Percentiles rank a stretch among this genome's conserved stretches.
Conservation (phyloP, 106 monocot species). For the Gastrodia elata region DNA sequence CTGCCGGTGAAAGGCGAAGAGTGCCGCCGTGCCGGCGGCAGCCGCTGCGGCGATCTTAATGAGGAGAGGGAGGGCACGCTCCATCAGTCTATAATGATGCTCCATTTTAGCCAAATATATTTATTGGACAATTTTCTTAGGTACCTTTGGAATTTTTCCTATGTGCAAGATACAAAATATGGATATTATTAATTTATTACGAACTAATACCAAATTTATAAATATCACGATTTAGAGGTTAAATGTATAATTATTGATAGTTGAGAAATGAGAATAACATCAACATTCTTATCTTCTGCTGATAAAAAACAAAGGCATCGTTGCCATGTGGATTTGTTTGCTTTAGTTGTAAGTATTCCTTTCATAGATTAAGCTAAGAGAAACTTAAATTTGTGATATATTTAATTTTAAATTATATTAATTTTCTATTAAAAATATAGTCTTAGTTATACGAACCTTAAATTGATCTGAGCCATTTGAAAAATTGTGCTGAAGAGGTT, state of each 20-base stretch:
- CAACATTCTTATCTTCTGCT: not conserved
- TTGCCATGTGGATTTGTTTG: not conserved
- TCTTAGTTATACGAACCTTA: no score
- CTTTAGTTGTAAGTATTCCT: not conserved
- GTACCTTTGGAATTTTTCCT: not conserved
- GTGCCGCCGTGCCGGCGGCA: constrained; percentile 27
- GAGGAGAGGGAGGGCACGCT: constrained; percentile 20
- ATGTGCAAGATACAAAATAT: no score
- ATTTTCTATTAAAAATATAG: no score
- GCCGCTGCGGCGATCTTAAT: constrained; percentile 37
- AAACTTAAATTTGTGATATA: no score
- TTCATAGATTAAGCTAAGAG: not conserved
- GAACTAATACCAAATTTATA: no score
- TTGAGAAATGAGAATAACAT: not conserved
- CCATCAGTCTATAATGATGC: not conserved
- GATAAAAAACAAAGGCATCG: not conserved
- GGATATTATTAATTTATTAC: no score
- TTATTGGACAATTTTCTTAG: no score
- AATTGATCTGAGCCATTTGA: no score
- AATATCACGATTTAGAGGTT: no score
- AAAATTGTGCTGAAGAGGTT: no score
- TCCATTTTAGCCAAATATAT: not conserved
- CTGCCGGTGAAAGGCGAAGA: constrained; percentile 25
- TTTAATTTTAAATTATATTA: no score
- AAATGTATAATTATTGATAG: not conserved